Conservation (phyloP, 345 rosid genomes). For the Pistacia integerrima region DNA sequence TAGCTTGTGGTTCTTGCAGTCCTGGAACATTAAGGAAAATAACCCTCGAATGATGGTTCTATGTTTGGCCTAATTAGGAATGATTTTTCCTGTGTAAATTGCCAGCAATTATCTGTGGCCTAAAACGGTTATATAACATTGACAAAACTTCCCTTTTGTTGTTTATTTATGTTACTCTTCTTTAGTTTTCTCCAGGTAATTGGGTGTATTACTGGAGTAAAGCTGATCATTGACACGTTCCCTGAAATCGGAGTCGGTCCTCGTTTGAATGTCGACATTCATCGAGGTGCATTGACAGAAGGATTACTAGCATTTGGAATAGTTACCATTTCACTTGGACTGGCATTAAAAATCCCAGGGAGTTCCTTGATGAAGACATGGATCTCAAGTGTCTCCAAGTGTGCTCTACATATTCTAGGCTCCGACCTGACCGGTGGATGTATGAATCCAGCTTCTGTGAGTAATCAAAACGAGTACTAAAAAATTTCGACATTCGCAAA, state of each 20-base stretch:
- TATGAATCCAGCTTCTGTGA: slow-evolving; percentile 95
- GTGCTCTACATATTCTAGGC: slow-evolving; percentile 87
- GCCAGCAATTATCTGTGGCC: too few species aligned
- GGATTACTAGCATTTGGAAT: slow-evolving; percentile 77
- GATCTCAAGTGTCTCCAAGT: slow-evolving; percentile 84
- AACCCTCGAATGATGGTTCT: too few species aligned
- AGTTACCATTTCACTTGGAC: slow-evolving; percentile 63
- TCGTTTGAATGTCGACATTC: slow-evolving; percentile 63
- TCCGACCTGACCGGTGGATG: slow-evolving; percentile 92
- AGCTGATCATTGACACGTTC: slow-evolving; percentile 51
- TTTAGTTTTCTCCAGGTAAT: slow-evolving; percentile 46
- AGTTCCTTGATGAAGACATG: slow-evolving; percentile 87
- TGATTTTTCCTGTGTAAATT: too few species aligned
- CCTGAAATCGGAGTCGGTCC: slow-evolving; percentile 83
- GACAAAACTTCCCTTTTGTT: too few species aligned
- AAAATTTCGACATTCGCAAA: too few species aligned
- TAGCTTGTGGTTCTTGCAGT: too few species aligned
- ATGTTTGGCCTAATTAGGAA: too few species aligned
- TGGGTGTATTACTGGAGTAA: slow-evolving; percentile 84
- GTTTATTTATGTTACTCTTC: too few species aligned
- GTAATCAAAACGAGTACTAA: slow-evolving; percentile 16
- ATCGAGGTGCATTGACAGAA: slow-evolving; percentile 83
- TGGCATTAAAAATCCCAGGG: slow-evolving; percentile 67
- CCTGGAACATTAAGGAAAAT: too few species aligned
- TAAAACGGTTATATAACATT: too few species aligned